Evolutionary conservation across 768 basidiomycete species (phyloP), one percentile per base, ranked within the genome.

Genomic region (Suillus ampliporus): DNA sequence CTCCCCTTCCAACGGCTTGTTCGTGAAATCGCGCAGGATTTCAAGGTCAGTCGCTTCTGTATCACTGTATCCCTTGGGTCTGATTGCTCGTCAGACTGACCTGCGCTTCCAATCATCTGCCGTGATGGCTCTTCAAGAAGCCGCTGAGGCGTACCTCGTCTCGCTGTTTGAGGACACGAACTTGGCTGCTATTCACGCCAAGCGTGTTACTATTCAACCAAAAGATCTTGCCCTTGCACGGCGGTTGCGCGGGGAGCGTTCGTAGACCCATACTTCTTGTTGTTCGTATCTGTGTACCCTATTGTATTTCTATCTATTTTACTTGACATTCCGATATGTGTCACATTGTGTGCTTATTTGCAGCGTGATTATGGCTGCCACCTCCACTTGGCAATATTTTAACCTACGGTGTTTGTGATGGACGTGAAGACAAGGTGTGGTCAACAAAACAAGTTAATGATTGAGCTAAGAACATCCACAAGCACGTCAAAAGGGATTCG

Each of bases 101-200:
- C 80, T 94, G 56, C 91, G 93, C 62, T 94, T 95, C 89, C 91
- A 94, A 83, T 94, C 92, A 4, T 92, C 91, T 17, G 92, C 91
- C 61, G 89, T 94, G 67, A 89, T 90, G 84, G 92, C 92, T 43
- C 82, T 94, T 46, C 92, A 94, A 75, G 92, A 94, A 79, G 92
- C 92, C 10, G 87, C 90, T 26, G 93, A 94, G 80, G 89, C 88
- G 2, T 90, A 90, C 74, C 87, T 91, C 41, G 89, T 91, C 63
- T 89, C 88, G 17, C 76, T 91, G 66, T 91, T 91, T 68, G 89
- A 91, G 73, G 90, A 92, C 73, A 89, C 89, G 66, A 90, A 90
- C 80, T 82, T 91, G 71, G 89, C 90, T 62, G 90, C 90, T 62
- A 91, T 91, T 74, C 90, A 91, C 76, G 89, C 89, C 48, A 91